Percentiles rank a stretch among this genome's conserved stretches.
Conservation (phyloP, 2,329 filamentous ascomycete genomes). For the Colletotrichum echinochloae region DNA sequence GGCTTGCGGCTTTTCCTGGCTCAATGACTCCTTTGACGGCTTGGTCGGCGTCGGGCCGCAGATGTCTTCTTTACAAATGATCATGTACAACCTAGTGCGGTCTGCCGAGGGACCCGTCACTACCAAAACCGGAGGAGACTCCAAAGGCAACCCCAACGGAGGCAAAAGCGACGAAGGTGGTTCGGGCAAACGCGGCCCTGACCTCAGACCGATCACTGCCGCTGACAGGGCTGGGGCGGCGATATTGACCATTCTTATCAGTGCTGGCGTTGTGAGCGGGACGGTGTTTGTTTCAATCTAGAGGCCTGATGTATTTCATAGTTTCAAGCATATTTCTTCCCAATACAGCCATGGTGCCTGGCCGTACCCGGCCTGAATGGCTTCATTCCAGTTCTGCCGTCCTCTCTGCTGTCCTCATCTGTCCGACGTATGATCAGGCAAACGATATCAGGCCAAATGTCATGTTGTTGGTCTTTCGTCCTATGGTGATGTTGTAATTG, state of each 20-base stretch:
- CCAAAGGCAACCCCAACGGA: slow-evolving; percentile 52
- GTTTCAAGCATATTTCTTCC: neutral
- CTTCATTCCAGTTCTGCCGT: neutral
- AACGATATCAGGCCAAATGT: neutral
- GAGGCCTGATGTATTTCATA: neutral
- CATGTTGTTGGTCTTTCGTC: neutral
- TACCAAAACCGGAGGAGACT: slow-evolving; percentile 64
- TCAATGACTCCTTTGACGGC: slow-evolving; percentile 57
- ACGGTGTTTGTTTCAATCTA: slow-evolving; percentile 24
- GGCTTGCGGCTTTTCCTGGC: slow-evolving; percentile 75
- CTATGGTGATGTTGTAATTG: neutral
- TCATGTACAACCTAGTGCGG: slow-evolving; percentile 62
- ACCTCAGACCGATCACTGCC: slow-evolving; percentile 54
- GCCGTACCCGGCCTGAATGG: too few relatives aligned
- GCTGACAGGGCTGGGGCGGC: slow-evolving; percentile 77
- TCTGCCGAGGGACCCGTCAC: slow-evolving; percentile 57
- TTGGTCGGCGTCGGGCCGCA: slow-evolving; percentile 67
- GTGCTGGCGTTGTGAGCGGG: slow-evolving; percentile 57
- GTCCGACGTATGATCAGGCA: neutral
- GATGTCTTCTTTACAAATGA: slow-evolving; percentile 64
- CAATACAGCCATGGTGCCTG: rapidly evolving
- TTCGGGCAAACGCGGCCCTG: neutral
- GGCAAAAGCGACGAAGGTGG: slow-evolving; percentile 34
- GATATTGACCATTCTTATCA: slow-evolving; percentile 69
- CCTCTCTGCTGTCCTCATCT: neutral